Evolutionary conservation across 371 early-diverging fungal species (phyloP).

Genomic region (Actinomucor elegans): DNA sequence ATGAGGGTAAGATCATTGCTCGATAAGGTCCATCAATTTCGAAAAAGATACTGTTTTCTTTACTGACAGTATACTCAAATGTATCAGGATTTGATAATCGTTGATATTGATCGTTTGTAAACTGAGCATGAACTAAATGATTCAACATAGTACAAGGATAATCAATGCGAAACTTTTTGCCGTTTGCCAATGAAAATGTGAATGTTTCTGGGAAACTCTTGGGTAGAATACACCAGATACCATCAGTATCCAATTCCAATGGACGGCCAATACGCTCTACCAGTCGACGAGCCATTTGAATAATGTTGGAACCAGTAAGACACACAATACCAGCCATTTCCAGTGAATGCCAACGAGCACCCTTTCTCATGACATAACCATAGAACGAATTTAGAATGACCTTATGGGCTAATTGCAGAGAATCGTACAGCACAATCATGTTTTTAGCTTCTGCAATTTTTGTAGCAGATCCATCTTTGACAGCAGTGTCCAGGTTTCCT

Average conservation of each 20-base stretch:
- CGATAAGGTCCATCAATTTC: constrained; percentile 99
- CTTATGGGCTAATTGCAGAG: constrained; percentile 99
- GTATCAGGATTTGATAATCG: constrained; percentile 58
- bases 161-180: constrained; percentile 82
- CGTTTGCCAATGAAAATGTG: constrained; percentile 75
- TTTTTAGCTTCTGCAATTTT: constrained; percentile 87
- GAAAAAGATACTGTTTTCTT: constrained; percentile 98
- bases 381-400: constrained; percentile 99
- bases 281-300: constrained; percentile 93
- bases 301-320: constrained; percentile 95
- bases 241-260: constrained; percentile 99
- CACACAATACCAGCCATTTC: constrained; percentile 99
- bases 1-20: constrained; percentile 98
- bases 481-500: constrained; percentile 76
- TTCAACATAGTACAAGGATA: constrained; percentile 99
- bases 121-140: constrained; percentile 94
- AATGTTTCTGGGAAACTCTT: constrained; percentile 92
- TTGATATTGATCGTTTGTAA: constrained; percentile 99
- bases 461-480: constrained; percentile 63
- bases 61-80: constrained; percentile 68
- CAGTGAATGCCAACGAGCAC: constrained; percentile 99
- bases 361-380: constrained; percentile 99
- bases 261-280: constrained; percentile 97
- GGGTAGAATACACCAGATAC: constrained; percentile 99
- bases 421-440: constrained; percentile 95